A percentile compares a stretch with the other conserved stretches of the same genome.
Conservation (phyloP, 2,329 filamentous ascomycete species). For the Tolypocladium album region DNA sequence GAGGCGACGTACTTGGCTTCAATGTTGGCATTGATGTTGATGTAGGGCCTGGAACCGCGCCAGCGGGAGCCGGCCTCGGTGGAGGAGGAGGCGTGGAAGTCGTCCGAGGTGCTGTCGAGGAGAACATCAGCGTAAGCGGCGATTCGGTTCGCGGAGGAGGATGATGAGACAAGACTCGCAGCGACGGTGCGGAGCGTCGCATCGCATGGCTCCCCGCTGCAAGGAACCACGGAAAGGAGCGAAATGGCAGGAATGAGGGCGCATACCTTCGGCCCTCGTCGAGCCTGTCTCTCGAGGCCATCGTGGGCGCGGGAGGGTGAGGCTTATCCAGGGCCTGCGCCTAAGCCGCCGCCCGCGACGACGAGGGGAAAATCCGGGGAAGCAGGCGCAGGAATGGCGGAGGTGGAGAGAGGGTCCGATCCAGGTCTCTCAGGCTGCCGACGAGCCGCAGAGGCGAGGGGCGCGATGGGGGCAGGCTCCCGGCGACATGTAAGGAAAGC, state of each 20-base stretch:
- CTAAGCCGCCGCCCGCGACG: not conserved
- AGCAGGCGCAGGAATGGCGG: not conserved
- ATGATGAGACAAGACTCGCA: not conserved
- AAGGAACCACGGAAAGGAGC: not conserved
- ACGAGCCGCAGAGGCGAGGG: not conserved
- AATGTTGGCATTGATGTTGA: constrained; percentile 34
- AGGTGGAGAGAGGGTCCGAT: not conserved
- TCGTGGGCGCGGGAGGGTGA: not conserved
- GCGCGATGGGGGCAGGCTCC: not conserved
- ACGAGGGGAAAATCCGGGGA: not conserved
- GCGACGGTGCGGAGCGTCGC: not conserved
- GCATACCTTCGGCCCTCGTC: constrained; percentile 3
- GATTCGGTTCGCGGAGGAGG: not conserved
- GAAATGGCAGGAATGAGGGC: not conserved
- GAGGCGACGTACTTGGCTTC: constrained; percentile 29
- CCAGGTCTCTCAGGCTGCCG: not conserved
- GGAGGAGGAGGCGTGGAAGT: constrained; percentile 17
- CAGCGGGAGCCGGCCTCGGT: constrained; percentile 25
- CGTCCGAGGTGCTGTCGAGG: constrained; percentile 12
- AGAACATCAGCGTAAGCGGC: not conserved
- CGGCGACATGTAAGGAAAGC: not conserved
- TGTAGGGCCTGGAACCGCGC: constrained; percentile 17
- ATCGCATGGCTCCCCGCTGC: constrained; percentile 2
- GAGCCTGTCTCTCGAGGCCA: constrained; percentile 3
- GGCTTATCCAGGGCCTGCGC: not conserved